Evolutionary conservation across 2,329 filamentous ascomycete genomes (phyloP), one percentile per base, ranked within the genome.

Genomic region (Arthrobotrys megalospora): DNA sequence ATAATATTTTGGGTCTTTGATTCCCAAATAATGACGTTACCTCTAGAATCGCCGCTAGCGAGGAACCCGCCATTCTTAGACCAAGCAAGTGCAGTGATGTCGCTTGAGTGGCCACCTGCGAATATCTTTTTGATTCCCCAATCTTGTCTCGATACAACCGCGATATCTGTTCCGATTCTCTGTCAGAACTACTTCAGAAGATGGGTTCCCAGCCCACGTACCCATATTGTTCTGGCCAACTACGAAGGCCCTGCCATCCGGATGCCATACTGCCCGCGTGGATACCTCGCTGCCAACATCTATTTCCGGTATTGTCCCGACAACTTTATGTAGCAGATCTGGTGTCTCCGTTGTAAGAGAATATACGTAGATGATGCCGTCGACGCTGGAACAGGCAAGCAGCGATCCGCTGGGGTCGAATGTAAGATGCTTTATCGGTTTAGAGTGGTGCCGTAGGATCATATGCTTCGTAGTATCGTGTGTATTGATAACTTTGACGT

Each of bases 61-160:
- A 99, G 87, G 82, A 99, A 87, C 0, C 94, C 93, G 45, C 96
- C 96, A 83, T 99, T 99, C 1, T 94, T 93, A 12, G 95, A 97
- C 96, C 96, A 99, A 41, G 92, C 90, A 41, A 96, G 85, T 1
- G 94, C 92, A 0, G 93, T 97, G 75, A 99, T 91, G 80, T 96
- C 92, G 16, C 91, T 91, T 48, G 90, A 90, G 83, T 98, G 96
- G 0, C 92, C 93, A 34, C 91, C 90, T 6, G 90, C 86, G 83
- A 99, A 99, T 0, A 87, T 85, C 77, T 92, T 89, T 84, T 98
- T 94, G 81, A 92, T 91, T 83, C 94, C 92, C 92, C 95, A 97
- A 83, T 97, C 93, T 65, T 90, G 90, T 79, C 91, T 90, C n/a
- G 95, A 97, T 70, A 97, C 89, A 45, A 97, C 89, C 82, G 96